phyloP scores from a whole-genome alignment of 495 filamentous ascomycete species.

The Trichocladium uniseriatum region DNA sequence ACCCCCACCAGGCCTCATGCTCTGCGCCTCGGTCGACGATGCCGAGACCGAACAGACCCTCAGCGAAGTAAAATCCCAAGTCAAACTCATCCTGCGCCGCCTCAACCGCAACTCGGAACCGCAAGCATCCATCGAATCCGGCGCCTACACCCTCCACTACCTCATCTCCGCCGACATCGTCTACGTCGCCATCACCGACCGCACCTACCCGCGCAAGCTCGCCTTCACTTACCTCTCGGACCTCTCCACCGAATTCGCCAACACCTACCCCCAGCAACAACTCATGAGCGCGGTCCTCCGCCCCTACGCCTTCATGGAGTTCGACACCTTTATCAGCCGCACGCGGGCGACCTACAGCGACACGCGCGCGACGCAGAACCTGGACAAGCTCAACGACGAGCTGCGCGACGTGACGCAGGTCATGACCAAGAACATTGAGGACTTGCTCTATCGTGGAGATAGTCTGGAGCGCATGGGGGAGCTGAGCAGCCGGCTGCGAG shows the following conservation, averaged over 20 bases:
- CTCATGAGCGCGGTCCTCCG: conserved; percentile 65
- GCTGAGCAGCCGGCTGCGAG: conserved; percentile 71
- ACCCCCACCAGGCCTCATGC: conserved; percentile 61
- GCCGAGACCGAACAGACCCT: conserved; percentile 59
- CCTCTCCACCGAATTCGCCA: conserved; percentile 82
- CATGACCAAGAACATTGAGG: conserved; percentile 99
- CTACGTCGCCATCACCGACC: conserved; percentile 89
- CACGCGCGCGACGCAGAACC: conserved; percentile 73
- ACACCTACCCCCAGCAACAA: conserved; percentile 64
- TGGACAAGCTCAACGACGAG: conserved; percentile 89
- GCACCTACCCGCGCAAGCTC: conserved; percentile 92
- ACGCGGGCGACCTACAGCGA: conserved; percentile 95
- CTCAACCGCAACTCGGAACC: conserved; percentile 80
- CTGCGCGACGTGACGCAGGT: conserved; percentile 95
- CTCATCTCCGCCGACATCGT: conserved; percentile 69
- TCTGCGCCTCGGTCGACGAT: conserved; percentile 86
- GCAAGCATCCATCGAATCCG: conserved; percentile 77
- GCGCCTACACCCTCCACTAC: conserved; percentile 78
- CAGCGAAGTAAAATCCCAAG: conserved; percentile 78
- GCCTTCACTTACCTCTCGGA: conserved; percentile 98
- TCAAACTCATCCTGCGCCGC: conserved; percentile 79
- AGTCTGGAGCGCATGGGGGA: conserved; percentile 96
- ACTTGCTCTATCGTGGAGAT: conserved; percentile 89
- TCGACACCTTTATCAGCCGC: conserved; percentile 91
- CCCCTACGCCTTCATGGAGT: conserved; percentile 94